These are phyloP conservation scores for Botrytis fragariae DNA, from an alignment of 2,329 filamentous ascomycete species.

Conservation along the genomic window DNA sequence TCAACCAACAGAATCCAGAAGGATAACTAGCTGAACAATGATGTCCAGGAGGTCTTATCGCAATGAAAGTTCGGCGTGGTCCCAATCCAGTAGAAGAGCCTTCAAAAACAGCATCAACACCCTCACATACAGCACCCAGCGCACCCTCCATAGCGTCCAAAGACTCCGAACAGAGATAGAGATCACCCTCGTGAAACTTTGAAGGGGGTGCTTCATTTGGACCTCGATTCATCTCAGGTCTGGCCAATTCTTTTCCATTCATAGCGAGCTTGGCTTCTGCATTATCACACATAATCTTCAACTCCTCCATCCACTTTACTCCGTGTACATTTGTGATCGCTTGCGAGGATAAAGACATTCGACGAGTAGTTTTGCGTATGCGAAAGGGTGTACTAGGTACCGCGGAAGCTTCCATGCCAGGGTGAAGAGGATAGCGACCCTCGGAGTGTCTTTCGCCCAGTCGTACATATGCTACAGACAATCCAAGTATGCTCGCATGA, in stretches of 20 bases:
- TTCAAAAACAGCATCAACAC: conserved; percentile 79
- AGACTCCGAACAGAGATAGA: conserved; percentile 88
- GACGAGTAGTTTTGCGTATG: conserved; percentile 76
- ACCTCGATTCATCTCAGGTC: conserved; percentile 60
- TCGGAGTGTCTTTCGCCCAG: conserved; percentile 77
- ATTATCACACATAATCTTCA: conserved; percentile 78
- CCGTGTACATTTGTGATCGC: conserved; percentile 91
- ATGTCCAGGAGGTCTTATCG: conserved; percentile 88
- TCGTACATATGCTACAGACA: conserved; percentile 86
- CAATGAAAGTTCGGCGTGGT: conserved; percentile 81
- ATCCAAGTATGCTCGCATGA: conserved; percentile 76
- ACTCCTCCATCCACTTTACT: conserved; percentile 86
- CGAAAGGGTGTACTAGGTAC: conserved; percentile 70
- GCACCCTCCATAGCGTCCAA: conserved; percentile 85
- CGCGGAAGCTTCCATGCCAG: conserved; percentile 50
- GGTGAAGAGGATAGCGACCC: conserved; percentile 65
- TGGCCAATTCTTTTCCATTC: conserved; percentile 73
- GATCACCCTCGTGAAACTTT: conserved; percentile 78
- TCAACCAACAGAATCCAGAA: conserved; percentile 97
- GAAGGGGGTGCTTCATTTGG: conserved; percentile 45
- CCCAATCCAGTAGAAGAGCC: conserved; percentile 46
- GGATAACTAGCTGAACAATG: conserved; percentile 89
- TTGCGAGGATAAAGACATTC: conserved; percentile 67
- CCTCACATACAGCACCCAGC: conserved; percentile 89
- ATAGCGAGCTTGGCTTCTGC: conserved; percentile 75